Conservation (phyloP, 2,329 filamentous ascomycete genomes). For the Aspergillus hortae region DNA sequence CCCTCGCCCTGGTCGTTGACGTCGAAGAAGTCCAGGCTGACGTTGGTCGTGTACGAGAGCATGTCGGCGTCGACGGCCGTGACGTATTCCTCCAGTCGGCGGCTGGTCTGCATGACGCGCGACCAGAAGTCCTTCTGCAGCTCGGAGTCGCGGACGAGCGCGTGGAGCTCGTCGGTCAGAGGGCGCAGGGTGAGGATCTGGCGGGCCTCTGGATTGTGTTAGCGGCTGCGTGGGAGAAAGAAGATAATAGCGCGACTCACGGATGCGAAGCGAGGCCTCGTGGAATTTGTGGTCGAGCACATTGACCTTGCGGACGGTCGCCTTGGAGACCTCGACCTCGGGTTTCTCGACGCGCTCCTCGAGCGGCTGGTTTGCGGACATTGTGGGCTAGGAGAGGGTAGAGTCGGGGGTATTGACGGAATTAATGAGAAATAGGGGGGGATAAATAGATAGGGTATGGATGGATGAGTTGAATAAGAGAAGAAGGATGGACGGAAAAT, state of each 20-base stretch:
- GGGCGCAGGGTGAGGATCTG: constrained; percentile 63
- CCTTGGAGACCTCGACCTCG: background rate
- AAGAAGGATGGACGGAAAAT: background rate
- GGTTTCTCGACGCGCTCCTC: constrained; percentile 28
- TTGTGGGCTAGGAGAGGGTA: too few species aligned
- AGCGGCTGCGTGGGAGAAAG: background rate
- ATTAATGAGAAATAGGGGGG: constrained; percentile 2
- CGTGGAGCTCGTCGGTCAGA: constrained; percentile 73
- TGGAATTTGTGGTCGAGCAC: background rate
- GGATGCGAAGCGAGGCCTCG: background rate
- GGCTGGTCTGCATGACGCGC: constrained; percentile 71
- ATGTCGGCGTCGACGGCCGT: constrained; percentile 70
- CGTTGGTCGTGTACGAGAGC: constrained; percentile 63
- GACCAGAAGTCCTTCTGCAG: constrained; percentile 74
- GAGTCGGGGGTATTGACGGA: too few species aligned
- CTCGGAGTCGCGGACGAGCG: constrained; percentile 64
- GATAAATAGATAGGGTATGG: background rate
- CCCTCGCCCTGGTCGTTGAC: constrained; percentile 57
- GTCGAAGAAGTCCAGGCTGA: constrained; percentile 79
- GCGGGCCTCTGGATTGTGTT: constrained; percentile 55
- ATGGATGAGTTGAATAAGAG: background rate
- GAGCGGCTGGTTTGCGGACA: constrained; percentile 4
- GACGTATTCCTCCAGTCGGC: constrained; percentile 84
- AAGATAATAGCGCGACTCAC: background rate
- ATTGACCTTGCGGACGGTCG: background rate